Evolutionary conservation across 164 flowering plant genomes (phyloP).

Genomic region (Platanus orientalis): DNA sequence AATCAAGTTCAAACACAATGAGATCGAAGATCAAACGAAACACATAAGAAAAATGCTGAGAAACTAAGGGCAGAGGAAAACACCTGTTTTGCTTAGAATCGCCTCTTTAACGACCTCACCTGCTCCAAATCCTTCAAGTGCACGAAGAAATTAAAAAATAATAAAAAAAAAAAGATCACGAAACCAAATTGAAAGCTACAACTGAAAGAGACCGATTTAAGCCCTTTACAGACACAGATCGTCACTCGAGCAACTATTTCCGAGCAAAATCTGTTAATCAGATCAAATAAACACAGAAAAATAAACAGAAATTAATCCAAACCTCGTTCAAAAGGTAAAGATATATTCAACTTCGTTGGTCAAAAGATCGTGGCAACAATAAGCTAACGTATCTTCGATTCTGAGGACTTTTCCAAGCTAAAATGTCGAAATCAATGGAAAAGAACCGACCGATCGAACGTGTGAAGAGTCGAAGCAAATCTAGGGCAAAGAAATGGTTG

Average conservation of each 20-base stretch:
- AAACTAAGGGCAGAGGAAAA: neutral
- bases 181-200: neutral
- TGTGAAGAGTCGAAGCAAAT: neutral
- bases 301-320: neutral
- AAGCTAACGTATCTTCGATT: neutral
- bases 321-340: neutral
- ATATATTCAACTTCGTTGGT: neutral
- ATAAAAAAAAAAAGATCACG: neutral
- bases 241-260: neutral
- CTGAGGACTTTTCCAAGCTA: neutral
- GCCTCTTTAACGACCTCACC: neutral
- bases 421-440: neutral
- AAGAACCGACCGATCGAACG: neutral
- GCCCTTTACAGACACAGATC: neutral
- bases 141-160: neutral
- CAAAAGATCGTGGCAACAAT: too few species aligned
- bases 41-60: neutral
- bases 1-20: neutral
- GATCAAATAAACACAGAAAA: neutral
- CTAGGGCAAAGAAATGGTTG: neutral
- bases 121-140: slow-evolving; percentile 1
- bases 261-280: too few species aligned
- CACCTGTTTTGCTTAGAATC: neutral
- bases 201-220: neutral
- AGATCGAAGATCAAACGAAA: neutral